Percentiles rank a stretch among this genome's conserved stretches.
Evolutionary conservation across 371 early-diverging fungal genomes (phyloP).

Genomic region (Lichtheimia ramosa): DNA sequence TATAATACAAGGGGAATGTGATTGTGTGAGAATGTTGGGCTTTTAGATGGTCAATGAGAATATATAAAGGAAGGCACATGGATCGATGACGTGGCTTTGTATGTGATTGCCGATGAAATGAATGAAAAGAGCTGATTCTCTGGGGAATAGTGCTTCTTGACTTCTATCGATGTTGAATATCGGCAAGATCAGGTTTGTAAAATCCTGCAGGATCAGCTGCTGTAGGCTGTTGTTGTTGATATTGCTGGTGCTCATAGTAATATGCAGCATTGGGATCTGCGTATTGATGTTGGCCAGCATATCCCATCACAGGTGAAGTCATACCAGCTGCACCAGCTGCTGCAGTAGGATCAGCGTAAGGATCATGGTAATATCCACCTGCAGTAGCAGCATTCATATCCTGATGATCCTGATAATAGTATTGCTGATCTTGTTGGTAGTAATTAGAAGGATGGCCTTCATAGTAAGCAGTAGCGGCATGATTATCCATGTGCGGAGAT

Average conservation of each 20-base stretch:
- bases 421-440: slow-evolving; percentile 15
- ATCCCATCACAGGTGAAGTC: no score
- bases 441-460: slow-evolving; percentile 11
- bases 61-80: no score
- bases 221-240: neutral
- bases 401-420: slow-evolving; percentile 16
- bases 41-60: no score
- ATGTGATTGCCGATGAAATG: neutral
- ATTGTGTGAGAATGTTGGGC: no score
- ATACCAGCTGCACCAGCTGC: neutral
- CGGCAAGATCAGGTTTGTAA: slow-evolving; percentile 22
- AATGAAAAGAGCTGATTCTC: neutral
- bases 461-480: slow-evolving; percentile 11
- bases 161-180: slow-evolving; percentile 4
- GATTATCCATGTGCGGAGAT: slow-evolving; percentile 15
- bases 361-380: slow-evolving; percentile 15
- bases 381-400: slow-evolving; percentile 2
- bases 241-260: slow-evolving; percentile 5
- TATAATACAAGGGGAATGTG: no score
- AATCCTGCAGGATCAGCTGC: slow-evolving; percentile 7
- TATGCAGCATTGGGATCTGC: slow-evolving; percentile 9
- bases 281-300: neutral
- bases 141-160: no score
- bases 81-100: neutral
- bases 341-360: neutral